Percentiles rank a stretch among this genome's conserved stretches.
Evolutionary conservation across 768 basidiomycete genomes (phyloP).

Genomic region (Gautieria morchelliformis): DNA sequence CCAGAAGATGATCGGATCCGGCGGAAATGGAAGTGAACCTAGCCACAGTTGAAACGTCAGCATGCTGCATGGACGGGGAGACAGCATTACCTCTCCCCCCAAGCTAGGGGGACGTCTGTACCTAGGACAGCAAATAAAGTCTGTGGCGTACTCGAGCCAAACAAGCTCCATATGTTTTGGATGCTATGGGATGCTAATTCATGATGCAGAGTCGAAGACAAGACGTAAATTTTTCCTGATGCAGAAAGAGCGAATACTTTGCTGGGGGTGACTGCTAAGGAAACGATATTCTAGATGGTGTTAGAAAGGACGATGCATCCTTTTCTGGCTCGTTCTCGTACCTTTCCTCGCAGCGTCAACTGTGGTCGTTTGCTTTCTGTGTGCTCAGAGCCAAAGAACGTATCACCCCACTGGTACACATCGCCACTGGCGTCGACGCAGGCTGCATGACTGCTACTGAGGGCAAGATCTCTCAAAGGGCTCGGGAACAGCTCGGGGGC

Average conservation of each 20-base stretch:
- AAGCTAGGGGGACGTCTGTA: constrained; percentile 42
- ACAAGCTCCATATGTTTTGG: background rate
- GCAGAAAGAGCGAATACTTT: constrained; percentile 71
- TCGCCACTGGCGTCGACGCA: constrained; percentile 75
- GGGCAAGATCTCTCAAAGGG: constrained; percentile 62
- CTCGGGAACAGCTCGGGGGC: constrained; percentile 53
- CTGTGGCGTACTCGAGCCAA: constrained; percentile 19
- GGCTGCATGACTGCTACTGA: constrained; percentile 59
- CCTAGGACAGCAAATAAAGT: constrained; percentile 39
- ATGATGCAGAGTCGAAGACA: constrained; percentile 41
- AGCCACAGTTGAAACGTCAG: background rate
- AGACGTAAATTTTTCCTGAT: constrained; percentile 64
- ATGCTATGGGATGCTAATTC: constrained; percentile 34
- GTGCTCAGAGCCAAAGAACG: constrained; percentile 34
- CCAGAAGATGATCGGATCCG: constrained; percentile 46
- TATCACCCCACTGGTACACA: constrained; percentile 77
- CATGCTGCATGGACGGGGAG: background rate
- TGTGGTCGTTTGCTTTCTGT: constrained; percentile 29
- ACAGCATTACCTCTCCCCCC: constrained; percentile 54
- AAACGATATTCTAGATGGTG: constrained; percentile 52
- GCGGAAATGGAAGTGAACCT: constrained; percentile 70
- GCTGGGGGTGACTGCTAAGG: constrained; percentile 27
- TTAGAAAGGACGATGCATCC: background rate
- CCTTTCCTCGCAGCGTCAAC: constrained; percentile 57
- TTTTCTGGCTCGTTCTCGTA: constrained; percentile 18